phyloP scores from a whole-genome alignment of 2,329 filamentous ascomycete species.

The Stachybotrys chartarum region DNA sequence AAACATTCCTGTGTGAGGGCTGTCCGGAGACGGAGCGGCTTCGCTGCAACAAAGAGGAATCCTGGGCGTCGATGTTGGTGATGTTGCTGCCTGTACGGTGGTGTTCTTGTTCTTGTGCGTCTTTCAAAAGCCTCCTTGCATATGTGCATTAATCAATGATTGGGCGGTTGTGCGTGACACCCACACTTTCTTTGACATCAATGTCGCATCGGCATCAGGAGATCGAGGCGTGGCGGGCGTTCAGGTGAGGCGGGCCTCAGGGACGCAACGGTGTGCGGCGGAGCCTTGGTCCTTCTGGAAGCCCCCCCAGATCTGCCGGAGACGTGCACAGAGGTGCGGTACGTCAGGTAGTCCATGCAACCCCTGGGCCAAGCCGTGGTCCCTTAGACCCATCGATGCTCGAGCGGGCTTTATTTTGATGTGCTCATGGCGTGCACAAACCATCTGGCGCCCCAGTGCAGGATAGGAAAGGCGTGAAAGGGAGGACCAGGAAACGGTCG shows the following conservation, averaged over 20 bases:
- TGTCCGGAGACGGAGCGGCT: no score
- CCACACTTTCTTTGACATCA: neutral
- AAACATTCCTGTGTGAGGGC: no score
- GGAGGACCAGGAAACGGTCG: neutral
- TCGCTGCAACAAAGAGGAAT: no score
- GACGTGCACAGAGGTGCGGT: neutral
- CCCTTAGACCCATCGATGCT: neutral
- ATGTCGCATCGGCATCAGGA: neutral
- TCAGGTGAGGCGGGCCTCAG: conserved; percentile 19
- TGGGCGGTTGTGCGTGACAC: neutral
- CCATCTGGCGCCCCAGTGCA: neutral
- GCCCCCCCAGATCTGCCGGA: neutral
- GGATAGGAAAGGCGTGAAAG: neutral
- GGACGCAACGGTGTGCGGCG: neutral
- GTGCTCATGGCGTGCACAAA: neutral
- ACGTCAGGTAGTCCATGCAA: neutral
- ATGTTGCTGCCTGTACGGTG: no score
- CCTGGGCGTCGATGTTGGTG: no score
- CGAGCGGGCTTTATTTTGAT: neutral
- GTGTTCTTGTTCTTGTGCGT: no score
- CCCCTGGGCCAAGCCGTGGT: neutral
- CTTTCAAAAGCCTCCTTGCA: neutral
- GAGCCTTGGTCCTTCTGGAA: neutral
- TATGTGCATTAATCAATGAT: neutral
- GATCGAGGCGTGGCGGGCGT: conserved; percentile 16